phyloP scores from a whole-genome alignment of 192 early-diverging fungal genomes.

The Paraglomus brasilianum region DNA sequence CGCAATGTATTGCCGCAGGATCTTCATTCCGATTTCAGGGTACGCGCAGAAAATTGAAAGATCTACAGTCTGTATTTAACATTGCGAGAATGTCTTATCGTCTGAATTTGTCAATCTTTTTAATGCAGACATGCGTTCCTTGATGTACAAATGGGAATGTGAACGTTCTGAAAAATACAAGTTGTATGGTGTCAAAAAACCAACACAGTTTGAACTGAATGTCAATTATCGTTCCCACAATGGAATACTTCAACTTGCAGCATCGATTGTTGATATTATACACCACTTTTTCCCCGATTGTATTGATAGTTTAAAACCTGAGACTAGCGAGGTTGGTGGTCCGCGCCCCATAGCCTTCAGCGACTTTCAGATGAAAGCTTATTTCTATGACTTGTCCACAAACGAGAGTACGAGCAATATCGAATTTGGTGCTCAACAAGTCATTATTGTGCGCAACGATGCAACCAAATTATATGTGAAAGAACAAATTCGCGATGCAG shows the following conservation, averaged over 20 bases:
- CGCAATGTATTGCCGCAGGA: conserved; percentile 20
- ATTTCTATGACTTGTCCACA: conserved; percentile 1
- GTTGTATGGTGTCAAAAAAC: neutral
- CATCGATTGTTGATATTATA: conserved; percentile 21
- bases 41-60: neutral
- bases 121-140: conserved; percentile 5
- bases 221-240: conserved; percentile 25
- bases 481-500: conserved; percentile 10
- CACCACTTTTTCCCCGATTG: conserved; percentile 15
- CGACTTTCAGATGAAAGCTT: neutral
- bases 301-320: conserved; percentile 2
- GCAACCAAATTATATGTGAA: neutral
- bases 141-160: conserved; percentile 21
- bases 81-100: no score
- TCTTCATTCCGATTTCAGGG: conserved; percentile 26
- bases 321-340: conserved; percentile 1
- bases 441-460: conserved; percentile 23
- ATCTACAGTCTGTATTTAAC: no score
- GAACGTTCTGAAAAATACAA: neutral
- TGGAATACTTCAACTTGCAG: conserved; percentile 21
- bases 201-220: conserved; percentile 18
- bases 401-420: neutral
- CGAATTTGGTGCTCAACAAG: conserved; percentile 26
- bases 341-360: neutral
- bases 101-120: neutral